A percentile compares a stretch with the other conserved stretches of the same genome.
phyloP scores from a whole-genome alignment of 352 stramenopile genomes.

The Phytophthora fragariae region DNA sequence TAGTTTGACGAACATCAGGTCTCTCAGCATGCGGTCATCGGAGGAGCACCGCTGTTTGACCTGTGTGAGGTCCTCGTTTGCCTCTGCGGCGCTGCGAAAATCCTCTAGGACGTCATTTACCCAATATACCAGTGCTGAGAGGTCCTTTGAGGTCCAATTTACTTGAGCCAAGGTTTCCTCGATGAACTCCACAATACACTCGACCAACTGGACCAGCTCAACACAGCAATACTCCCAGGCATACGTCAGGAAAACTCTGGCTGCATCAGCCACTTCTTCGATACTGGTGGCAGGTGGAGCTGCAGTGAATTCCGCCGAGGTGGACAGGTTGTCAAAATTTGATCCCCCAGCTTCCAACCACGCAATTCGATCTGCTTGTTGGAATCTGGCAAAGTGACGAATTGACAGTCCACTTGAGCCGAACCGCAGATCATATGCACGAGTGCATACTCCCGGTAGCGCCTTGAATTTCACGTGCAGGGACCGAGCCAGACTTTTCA shows the following conservation, averaged over 20 bases:
- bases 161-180: constrained; percentile 8
- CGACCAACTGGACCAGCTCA: background rate
- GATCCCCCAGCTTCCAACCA: background rate
- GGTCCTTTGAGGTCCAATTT: background rate
- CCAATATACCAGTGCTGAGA: constrained; percentile 1
- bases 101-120: too few species aligned
- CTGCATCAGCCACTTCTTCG: constrained; percentile 3
- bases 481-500: constrained; percentile 19
- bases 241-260: background rate
- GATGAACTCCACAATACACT: constrained; percentile 14
- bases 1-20: too few species aligned
- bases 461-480: constrained; percentile 8
- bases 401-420: constrained; percentile 5
- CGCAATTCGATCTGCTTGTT: background rate
- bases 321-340: background rate
- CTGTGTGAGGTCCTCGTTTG: too few species aligned
- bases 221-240: constrained; percentile 7
- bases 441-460: constrained; percentile 4
- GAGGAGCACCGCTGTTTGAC: too few species aligned
- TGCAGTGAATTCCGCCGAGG: constrained; percentile 8
- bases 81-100: too few species aligned
- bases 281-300: background rate
- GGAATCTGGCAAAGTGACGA: background rate
- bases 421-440: constrained; percentile 1
- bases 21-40: too few species aligned